These are phyloP conservation scores for Caloboletus inedulis DNA, from an alignment of 1,284 basidiomycete genomes.

Conservation along the genomic window DNA sequence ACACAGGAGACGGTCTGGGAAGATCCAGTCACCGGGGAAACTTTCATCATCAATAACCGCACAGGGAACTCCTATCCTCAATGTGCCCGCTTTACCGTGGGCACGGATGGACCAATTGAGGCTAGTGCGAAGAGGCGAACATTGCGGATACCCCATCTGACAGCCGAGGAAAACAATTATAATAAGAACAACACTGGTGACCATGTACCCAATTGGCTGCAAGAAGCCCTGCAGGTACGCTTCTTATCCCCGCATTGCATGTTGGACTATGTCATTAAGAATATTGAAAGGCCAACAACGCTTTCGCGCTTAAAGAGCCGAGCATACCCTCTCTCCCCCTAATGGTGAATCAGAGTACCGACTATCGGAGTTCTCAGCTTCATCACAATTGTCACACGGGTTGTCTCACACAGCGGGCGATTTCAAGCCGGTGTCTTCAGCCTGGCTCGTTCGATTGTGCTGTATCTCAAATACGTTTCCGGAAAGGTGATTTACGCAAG, in stretches of 20 bases:
- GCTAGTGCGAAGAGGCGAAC: slow-evolving; percentile 17
- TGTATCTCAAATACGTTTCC: slow-evolving; percentile 40
- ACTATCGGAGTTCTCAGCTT: slow-evolving; percentile 10
- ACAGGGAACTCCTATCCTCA: slow-evolving; percentile 55
- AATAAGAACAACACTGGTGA: slow-evolving; percentile 3
- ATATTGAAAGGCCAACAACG: slow-evolving; percentile 45
- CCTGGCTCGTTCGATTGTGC: slow-evolving; percentile 13
- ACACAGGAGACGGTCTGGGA: slow-evolving; percentile 48
- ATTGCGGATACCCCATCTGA: slow-evolving; percentile 6
- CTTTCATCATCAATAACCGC: slow-evolving; percentile 65
- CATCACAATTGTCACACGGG: slow-evolving; percentile 16
- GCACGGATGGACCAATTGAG: slow-evolving; percentile 12
- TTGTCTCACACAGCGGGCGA: slow-evolving; percentile 4
- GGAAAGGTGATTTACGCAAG: slow-evolving; percentile 48
- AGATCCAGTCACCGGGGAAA: slow-evolving; percentile 63
- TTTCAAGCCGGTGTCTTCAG: slow-evolving; percentile 11
- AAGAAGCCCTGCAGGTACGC: slow-evolving; percentile 46
- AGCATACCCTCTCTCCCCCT: slow-evolving; percentile 43
- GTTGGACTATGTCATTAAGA: slow-evolving; percentile 6
- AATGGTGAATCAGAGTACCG: slow-evolving; percentile 18
- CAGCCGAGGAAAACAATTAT: slow-evolving; percentile 2
- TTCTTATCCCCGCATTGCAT: slow-evolving; percentile 9
- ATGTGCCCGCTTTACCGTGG: slow-evolving; percentile 21
- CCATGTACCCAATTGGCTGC: slow-evolving; percentile 51
- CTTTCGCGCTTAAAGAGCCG: slow-evolving; percentile 45